Percentiles rank a stretch among this genome's conserved stretches.
These are phyloP conservation scores for Suillus occidentalis DNA, from an alignment of 768 basidiomycete species.

Conservation along the genomic window DNA sequence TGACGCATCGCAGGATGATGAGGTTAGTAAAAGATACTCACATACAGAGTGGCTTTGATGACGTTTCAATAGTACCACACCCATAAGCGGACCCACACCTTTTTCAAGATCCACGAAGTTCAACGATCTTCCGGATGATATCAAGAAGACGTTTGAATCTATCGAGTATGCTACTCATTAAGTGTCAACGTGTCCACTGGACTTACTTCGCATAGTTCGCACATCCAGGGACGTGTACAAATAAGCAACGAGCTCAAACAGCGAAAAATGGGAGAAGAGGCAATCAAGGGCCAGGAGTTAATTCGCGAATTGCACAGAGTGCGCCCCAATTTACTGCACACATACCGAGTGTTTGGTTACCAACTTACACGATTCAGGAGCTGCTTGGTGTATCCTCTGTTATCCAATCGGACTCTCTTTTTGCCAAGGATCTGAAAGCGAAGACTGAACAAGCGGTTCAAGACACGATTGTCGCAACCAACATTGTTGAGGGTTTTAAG, in stretches of 20 bases:
- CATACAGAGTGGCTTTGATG: neutral
- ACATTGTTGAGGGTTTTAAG: slow-evolving; percentile 75
- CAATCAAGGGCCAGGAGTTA: slow-evolving; percentile 69
- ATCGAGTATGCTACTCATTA: slow-evolving; percentile 57
- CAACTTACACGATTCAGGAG: slow-evolving; percentile 48
- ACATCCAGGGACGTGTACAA: slow-evolving; percentile 77
- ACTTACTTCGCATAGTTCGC: slow-evolving; percentile 42
- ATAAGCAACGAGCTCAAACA: slow-evolving; percentile 79
- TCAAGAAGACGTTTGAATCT: slow-evolving; percentile 61
- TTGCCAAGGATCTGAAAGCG: slow-evolving; percentile 67
- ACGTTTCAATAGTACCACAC: slow-evolving; percentile 24
- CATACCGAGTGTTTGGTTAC: neutral
- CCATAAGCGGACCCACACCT: slow-evolving; percentile 27
- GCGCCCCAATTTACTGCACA: neutral
- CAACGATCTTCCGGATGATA: slow-evolving; percentile 74
- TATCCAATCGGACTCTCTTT: slow-evolving; percentile 64
- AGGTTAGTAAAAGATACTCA: slow-evolving; percentile 19
- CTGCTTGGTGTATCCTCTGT: slow-evolving; percentile 59
- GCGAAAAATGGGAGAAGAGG: slow-evolving; percentile 73
- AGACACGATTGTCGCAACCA: slow-evolving; percentile 76
- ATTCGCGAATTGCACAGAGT: slow-evolving; percentile 71
- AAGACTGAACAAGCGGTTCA: slow-evolving; percentile 79
- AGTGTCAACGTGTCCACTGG: neutral
- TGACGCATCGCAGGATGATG: slow-evolving; percentile 21
- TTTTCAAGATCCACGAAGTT: slow-evolving; percentile 66